Evolutionary conservation across 2,329 filamentous ascomycete species (phyloP).

Genomic region (Exserohilum rostratum): DNA sequence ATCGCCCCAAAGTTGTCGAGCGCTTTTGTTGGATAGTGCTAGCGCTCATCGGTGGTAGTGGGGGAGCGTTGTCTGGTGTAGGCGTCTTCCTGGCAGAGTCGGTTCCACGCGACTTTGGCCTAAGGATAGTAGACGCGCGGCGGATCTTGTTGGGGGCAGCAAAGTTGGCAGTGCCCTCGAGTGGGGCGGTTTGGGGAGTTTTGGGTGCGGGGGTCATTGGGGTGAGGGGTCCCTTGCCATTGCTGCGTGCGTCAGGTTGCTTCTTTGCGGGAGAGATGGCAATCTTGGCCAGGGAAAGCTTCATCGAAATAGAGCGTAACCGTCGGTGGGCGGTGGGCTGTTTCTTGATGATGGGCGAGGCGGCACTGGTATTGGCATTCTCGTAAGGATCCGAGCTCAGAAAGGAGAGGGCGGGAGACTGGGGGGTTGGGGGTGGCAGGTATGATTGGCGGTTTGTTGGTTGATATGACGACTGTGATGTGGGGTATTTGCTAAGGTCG

Average conservation of each 20-base stretch:
- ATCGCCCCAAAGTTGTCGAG: slow-evolving; percentile 20
- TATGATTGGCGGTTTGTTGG: slow-evolving; percentile 19
- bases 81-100: slow-evolving; percentile 24
- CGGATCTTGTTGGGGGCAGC: slow-evolving; percentile 34
- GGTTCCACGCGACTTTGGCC: slow-evolving; percentile 31
- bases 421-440: slow-evolving; percentile 35
- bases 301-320: slow-evolving; percentile 46
- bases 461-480: slow-evolving; percentile 26
- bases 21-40: slow-evolving; percentile 25
- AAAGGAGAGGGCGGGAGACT: slow-evolving; percentile 44
- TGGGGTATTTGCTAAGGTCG: slow-evolving; percentile 23
- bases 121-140: slow-evolving; percentile 39
- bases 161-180: slow-evolving; percentile 28
- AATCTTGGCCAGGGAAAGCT: slow-evolving; percentile 47
- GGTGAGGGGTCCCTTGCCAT: slow-evolving; percentile 33
- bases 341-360: slow-evolving; percentile 45
- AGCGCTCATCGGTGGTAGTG: slow-evolving; percentile 24
- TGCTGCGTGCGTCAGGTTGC: slow-evolving; percentile 38
- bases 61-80: slow-evolving; percentile 33
- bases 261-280: slow-evolving; percentile 44
- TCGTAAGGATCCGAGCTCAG: slow-evolving; percentile 49
- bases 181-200: slow-evolving; percentile 43
- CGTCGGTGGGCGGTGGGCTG: slow-evolving; percentile 41
- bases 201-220: slow-evolving; percentile 35
- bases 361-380: slow-evolving; percentile 33